Conservation (phyloP, 2,329 filamentous ascomycete species). For the Aureobasidium pullulans region DNA sequence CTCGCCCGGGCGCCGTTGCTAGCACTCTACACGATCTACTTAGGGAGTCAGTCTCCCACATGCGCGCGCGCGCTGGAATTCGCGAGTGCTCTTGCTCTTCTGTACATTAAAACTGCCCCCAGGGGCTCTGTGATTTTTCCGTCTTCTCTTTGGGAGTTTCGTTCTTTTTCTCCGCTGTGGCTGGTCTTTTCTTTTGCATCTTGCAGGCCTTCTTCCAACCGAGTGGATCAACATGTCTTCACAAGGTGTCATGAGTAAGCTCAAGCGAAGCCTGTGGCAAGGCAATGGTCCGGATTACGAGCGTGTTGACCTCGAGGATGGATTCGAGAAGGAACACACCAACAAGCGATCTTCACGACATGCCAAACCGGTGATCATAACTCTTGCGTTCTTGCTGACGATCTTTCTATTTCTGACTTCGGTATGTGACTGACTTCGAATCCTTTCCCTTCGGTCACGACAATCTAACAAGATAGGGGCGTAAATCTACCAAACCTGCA, state of each 20-base stretch:
- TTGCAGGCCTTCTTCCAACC: not conserved
- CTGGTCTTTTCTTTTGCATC: not conserved
- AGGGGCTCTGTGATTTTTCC: not conserved
- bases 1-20: conserved; percentile 5
- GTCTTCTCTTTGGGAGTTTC: not conserved
- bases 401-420: conserved; percentile 4
- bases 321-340: not conserved
- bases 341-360: not conserved
- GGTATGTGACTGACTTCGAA: not conserved
- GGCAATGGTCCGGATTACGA: conserved; percentile 3
- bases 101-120: not conserved
- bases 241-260: conserved; percentile 6
- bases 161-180: not conserved
- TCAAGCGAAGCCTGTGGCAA: conserved; percentile 4
- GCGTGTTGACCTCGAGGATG: conserved; percentile 2
- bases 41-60: conserved; percentile 1
- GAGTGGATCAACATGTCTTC: not conserved
- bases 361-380: not conserved
- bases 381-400: not conserved
- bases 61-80: not conserved
- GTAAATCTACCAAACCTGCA: not conserved
- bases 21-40: not conserved
- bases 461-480: not conserved
- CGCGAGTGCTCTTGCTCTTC: not conserved
- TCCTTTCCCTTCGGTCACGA: not conserved